Evolutionary conservation across 2,329 filamentous ascomycete species (phyloP), one percentile per base, ranked within the genome.

Genomic region (Ophiognomonia clavigignenti-juglandacearum): DNA sequence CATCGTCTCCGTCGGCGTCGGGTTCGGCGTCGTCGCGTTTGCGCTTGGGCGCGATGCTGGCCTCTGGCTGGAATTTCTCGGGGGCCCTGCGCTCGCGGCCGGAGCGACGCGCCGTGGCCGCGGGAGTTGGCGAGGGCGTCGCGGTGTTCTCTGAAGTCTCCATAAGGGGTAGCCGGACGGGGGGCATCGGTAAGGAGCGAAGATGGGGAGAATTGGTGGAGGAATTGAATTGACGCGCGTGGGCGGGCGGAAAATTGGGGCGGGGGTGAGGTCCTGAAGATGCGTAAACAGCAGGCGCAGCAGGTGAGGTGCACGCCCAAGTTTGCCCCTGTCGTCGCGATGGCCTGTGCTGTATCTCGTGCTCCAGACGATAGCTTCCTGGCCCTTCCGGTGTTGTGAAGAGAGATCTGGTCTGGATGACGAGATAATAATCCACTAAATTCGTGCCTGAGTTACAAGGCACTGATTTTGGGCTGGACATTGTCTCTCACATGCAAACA

Each of bases 71-170:
- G 65, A 80, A 84, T 62, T 83, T 83, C 60, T 74, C 64, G 38
- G 80, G 79, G 29, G 70, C 72, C 60, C 71, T 78, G 53, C 80
- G 73, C 69, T 82, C 80, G 78, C 81, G 81, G 79, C 81, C 80
- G 31, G 83, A 86, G 55, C 81, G 79, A 64, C 83, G 82, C 66
- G 74, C 71, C 59, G 72, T 70, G 50, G 69, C 66, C 52, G 73
- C 70, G 52, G 70, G 68, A 46, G 75, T 73, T 52, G 75, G 72
- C 41, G 76, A 75, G 54, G 70, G 68, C 59, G 70, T 74, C 63
- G 73, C 71, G 67, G 76, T 77, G 59, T 72, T 75, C 57, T 80
- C 75, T 67, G 74, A 72, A 55, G 62, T 73, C 61, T 75, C 70
- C 71, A 75, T 74, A 58, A 74, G 71, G 56, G 71, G 70, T 62